Percentiles rank a stretch among this genome's conserved stretches.
phyloP scores from a whole-genome alignment of 495 filamentous ascomycete genomes.

The Lasiosphaeris hirsuta region DNA sequence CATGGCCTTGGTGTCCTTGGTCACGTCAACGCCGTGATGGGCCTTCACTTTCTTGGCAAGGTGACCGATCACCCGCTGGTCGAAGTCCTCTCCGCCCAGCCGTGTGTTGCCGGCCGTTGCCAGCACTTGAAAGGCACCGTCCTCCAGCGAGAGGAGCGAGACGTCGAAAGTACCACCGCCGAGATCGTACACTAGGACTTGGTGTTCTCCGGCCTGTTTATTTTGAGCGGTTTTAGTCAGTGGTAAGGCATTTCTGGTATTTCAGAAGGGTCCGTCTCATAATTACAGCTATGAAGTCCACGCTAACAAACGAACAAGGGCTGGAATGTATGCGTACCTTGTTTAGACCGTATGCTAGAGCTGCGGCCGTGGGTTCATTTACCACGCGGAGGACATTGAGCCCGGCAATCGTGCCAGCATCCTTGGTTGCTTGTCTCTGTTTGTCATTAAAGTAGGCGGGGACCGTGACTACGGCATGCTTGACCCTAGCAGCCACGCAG shows the following conservation, averaged over 20 bases:
- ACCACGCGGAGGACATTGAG: constrained; percentile 91
- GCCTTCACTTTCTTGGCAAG: constrained; percentile 83
- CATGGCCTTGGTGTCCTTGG: constrained; percentile 91
- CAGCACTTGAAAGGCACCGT: constrained; percentile 90
- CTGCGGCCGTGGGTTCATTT: constrained; percentile 84
- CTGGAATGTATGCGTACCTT: too few relatives aligned
- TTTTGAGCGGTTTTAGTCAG: background rate
- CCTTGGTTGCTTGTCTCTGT: constrained; percentile 91
- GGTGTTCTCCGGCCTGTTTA: constrained; percentile 55
- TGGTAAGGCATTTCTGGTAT: too few relatives aligned
- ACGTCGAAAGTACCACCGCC: constrained; percentile 99
- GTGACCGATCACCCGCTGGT: constrained; percentile 89
- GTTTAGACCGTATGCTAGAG: constrained; percentile 79
- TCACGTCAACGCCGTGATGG: constrained; percentile 72
- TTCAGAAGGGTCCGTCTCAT: too few relatives aligned
- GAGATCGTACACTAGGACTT: constrained; percentile 92
- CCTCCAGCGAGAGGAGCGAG: constrained; percentile 86
- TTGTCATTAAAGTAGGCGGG: constrained; percentile 98
- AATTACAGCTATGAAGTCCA: too few relatives aligned
- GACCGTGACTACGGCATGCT: constrained; percentile 91
- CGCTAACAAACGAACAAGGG: too few relatives aligned
- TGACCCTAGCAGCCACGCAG: constrained; percentile 47
- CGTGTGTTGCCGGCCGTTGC: constrained; percentile 96
- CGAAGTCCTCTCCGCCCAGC: constrained; percentile 96
- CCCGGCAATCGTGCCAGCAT: constrained; percentile 86